Conservation (phyloP, 768 basidiomycete genomes). For the Royoungia palumana region DNA sequence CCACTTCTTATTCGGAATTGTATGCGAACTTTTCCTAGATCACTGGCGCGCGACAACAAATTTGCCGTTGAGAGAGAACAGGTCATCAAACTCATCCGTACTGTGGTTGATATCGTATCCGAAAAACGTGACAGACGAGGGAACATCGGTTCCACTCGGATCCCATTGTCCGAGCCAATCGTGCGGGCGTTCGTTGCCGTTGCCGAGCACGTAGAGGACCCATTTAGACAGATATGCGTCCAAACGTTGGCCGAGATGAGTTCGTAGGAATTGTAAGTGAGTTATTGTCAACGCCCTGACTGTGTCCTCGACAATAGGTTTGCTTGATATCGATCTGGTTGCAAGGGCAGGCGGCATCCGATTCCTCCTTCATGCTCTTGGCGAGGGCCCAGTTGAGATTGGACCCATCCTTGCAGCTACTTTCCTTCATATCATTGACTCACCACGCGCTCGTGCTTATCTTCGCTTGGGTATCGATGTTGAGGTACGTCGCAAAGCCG, state of each 20-base stretch:
- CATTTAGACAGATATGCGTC: conserved; percentile 76
- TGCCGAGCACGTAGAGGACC: conserved; percentile 90
- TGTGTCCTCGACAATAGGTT: conserved; percentile 45
- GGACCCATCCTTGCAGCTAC: conserved; percentile 73
- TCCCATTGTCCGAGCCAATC: conserved; percentile 70
- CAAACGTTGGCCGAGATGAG: conserved; percentile 89
- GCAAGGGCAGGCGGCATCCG: conserved; percentile 80
- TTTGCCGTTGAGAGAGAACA: conserved; percentile 87
- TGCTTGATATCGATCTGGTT: conserved; percentile 85
- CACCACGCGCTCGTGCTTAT: conserved; percentile 75
- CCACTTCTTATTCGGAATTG: not conserved
- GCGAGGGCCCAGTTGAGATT: conserved; percentile 87
- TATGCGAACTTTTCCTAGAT: conserved; percentile 41
- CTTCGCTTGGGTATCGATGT: conserved; percentile 81
- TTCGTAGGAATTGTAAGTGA: conserved; percentile 36
- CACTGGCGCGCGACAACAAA: conserved; percentile 82
- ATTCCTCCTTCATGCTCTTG: conserved; percentile 78
- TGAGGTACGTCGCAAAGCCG: conserved; percentile 55
- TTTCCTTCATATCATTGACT: conserved; percentile 82
- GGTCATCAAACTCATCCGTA: conserved; percentile 83
- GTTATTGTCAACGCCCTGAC: conserved; percentile 9
- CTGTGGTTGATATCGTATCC: conserved; percentile 74
- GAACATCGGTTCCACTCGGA: conserved; percentile 38
- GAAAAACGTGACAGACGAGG: conserved; percentile 45
- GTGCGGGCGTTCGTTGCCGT: conserved; percentile 90